Conservation (phyloP, 2,329 filamentous ascomycete species). For the Trichoderma afroharzianum region DNA sequence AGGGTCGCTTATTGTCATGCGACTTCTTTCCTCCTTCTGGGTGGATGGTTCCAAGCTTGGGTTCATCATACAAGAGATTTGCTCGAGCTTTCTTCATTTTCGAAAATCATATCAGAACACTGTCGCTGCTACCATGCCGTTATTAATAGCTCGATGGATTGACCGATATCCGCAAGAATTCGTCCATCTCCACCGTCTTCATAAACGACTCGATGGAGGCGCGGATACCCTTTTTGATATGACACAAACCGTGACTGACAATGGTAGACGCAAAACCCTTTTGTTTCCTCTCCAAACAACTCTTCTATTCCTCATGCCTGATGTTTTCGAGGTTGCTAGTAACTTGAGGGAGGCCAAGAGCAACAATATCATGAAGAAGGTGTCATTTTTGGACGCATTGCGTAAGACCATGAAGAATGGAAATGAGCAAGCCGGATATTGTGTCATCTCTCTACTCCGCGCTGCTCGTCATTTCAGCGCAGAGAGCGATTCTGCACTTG, state of each 20-base stretch:
- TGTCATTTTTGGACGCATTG: slow-evolving; percentile 60
- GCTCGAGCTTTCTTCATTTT: slow-evolving; percentile 64
- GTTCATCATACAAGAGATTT: slow-evolving; percentile 61
- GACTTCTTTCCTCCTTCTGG: slow-evolving; percentile 61
- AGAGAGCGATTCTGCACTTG: slow-evolving; percentile 59
- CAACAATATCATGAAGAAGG: slow-evolving; percentile 61
- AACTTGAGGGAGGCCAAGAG: slow-evolving; percentile 63
- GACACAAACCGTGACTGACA: slow-evolving; percentile 59
- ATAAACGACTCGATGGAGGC: slow-evolving; percentile 60
- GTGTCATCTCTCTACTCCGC: slow-evolving; percentile 59
- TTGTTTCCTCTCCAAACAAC: slow-evolving; percentile 62
- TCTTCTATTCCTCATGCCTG: slow-evolving; percentile 60
- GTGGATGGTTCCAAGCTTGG: slow-evolving; percentile 60
- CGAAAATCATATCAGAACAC: slow-evolving; percentile 61
- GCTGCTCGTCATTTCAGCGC: slow-evolving; percentile 61
- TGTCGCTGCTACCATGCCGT: slow-evolving; percentile 58
- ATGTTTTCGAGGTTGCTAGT: slow-evolving; percentile 67
- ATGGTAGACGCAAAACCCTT: slow-evolving; percentile 50
- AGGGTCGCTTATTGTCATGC: slow-evolving; percentile 50
- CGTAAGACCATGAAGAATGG: slow-evolving; percentile 61
- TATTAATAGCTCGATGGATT: slow-evolving; percentile 63
- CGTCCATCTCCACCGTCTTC: slow-evolving; percentile 57
- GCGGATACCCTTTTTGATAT: slow-evolving; percentile 68
- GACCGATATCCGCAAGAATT: slow-evolving; percentile 64
- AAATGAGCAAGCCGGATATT: slow-evolving; percentile 65